Evolutionary conservation across 176 grass and related monocot genomes (phyloP), one percentile per base, ranked within the genome.

Genomic region (Dactylis glomerata): DNA sequence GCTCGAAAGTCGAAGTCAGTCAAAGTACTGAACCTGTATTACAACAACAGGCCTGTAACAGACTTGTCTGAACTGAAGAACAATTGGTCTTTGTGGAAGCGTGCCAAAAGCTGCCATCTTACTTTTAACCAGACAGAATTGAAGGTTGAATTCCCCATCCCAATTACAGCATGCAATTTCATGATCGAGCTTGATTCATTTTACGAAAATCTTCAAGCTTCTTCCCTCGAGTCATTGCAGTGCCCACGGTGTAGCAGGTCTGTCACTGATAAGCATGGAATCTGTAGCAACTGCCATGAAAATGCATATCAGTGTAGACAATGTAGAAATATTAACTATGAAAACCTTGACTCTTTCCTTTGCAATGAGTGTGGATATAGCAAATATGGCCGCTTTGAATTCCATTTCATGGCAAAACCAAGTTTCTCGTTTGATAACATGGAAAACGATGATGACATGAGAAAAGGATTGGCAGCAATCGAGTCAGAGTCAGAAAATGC

Each of bases 371-470:
- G 96, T 83, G 96, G 96, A 81, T 98, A 95, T 77, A 98, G 96
- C 83, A 98, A 98, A 90, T 98, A 95, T 92, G 96, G 96, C n/a
- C 96, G 96, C 84, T 98, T 98, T 90, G 96, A 98, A 79, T 98
- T 98, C 82, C 91, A 98, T 85, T 98, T 98, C 85, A 98, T 93
- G 96, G 96, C 93, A 82, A 98, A 95, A 82, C 96, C 93, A 55
- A 98, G 93, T 75, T 98, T 98, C 68, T 98, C 87, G 26, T 98
- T 98, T 91, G 96, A 98, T 81, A 95, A 90, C 83, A 98, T 98
- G 92, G 96, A 98, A 89, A 98, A 95, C 78, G 96, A 98, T 70
- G 93, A 98, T 8, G 96, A 98, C 63, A 95, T 98, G 96, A 92
- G 86, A 88, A 98, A 98, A 93, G 96, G 96, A 62, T 91, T 98